These are phyloP conservation scores for Hypoxylon rickii DNA, from an alignment of 495 filamentous ascomycete genomes.

Conservation along the genomic window DNA sequence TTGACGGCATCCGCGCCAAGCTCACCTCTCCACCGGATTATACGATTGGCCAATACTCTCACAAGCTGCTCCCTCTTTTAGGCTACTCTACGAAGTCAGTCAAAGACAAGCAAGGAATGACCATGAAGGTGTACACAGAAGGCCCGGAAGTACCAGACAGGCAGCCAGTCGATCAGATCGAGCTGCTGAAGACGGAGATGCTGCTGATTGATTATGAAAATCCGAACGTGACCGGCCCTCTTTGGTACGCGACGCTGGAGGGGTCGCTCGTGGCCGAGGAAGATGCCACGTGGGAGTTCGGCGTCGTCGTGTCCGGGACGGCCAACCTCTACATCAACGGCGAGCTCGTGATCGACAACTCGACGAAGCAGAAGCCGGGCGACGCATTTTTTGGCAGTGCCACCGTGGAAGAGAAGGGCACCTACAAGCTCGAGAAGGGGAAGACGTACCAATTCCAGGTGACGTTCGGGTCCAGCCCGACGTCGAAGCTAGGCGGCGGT, in stretches of 20 bases:
- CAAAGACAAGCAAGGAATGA: conserved; percentile 58
- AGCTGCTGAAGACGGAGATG: conserved; percentile 57
- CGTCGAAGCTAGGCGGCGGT: conserved; percentile 60
- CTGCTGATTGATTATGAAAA: conserved; percentile 69
- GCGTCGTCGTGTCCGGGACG: conserved; percentile 69
- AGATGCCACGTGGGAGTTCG: conserved; percentile 56
- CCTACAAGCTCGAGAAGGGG: conserved; percentile 60
- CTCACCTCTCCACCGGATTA: conserved; percentile 49
- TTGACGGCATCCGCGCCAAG: conserved; percentile 64
- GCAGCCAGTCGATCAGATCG: conserved; percentile 57
- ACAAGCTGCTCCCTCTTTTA: conserved; percentile 63
- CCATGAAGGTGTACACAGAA: conserved; percentile 64
- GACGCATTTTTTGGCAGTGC: conserved; percentile 64
- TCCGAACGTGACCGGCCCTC: conserved; percentile 55
- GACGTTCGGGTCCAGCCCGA: conserved; percentile 67
- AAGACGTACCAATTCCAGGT: conserved; percentile 64
- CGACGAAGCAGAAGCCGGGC: conserved; percentile 63
- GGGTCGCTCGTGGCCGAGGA: conserved; percentile 62
- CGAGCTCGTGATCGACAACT: conserved; percentile 69
- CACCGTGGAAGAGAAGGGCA: conserved; percentile 64
- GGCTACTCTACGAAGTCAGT: conserved; percentile 55
- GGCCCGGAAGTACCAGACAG: conserved; percentile 51
- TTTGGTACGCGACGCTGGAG: conserved; percentile 68
- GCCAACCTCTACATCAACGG: conserved; percentile 68
- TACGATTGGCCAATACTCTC: conserved; percentile 61